These are phyloP conservation scores for Beauveria scarabaeidicola DNA, from an alignment of 2,329 filamentous ascomycete genomes.

Conservation along the genomic window DNA sequence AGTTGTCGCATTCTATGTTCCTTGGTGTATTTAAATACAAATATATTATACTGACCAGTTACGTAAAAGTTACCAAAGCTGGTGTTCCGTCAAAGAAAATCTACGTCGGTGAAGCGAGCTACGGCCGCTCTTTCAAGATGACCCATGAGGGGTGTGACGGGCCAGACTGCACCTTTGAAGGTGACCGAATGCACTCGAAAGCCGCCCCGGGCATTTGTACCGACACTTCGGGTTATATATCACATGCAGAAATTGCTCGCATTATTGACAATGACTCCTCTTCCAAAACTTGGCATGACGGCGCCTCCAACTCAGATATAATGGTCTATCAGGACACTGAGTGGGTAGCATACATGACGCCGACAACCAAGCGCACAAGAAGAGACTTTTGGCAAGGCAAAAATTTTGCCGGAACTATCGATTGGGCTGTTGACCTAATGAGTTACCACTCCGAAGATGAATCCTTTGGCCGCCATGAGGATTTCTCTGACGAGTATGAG, in stretches of 20 bases:
- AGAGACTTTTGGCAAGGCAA: background rate
- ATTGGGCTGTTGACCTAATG: slow-evolving; percentile 16
- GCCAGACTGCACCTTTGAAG: slow-evolving; percentile 17
- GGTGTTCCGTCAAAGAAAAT: slow-evolving; percentile 17
- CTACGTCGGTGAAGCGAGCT: slow-evolving; percentile 23
- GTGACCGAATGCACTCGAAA: slow-evolving; percentile 13
- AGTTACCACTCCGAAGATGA: background rate
- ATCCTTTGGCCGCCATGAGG: background rate
- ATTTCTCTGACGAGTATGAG: background rate
- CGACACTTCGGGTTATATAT: slow-evolving; percentile 21
- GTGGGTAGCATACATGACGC: slow-evolving; percentile 16
- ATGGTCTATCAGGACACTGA: slow-evolving; percentile 5
- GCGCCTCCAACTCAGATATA: background rate
- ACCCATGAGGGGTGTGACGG: slow-evolving; percentile 15
- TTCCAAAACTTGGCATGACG: slow-evolving; percentile 6
- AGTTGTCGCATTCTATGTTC: background rate
- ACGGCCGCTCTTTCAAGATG: slow-evolving; percentile 25
- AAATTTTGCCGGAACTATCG: slow-evolving; percentile 16
- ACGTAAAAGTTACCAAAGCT: background rate
- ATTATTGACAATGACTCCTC: slow-evolving; percentile 18
- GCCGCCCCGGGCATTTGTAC: slow-evolving; percentile 22
- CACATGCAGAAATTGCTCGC: slow-evolving; percentile 21
- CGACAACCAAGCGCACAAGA: slow-evolving; percentile 9
- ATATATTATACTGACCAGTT: background rate
- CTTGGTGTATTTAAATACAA: background rate